A percentile compares a stretch with the other conserved stretches of the same genome.
Conservation (phyloP, 208 protist species). For the Trypanosoma caninum region DNA sequence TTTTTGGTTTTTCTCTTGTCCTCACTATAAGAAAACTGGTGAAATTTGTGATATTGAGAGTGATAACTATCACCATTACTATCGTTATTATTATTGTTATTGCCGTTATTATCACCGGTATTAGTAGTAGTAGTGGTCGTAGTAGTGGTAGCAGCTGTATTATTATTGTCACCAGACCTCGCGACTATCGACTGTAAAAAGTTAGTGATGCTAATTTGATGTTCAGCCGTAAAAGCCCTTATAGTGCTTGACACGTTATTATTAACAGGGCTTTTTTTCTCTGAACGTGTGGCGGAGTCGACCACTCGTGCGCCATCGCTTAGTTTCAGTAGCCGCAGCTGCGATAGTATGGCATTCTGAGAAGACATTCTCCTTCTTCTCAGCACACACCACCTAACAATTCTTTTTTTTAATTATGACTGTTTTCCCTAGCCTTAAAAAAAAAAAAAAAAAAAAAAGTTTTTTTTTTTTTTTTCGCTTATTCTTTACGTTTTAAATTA, state of each 20-base stretch:
- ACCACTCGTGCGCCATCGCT: constrained; percentile 19
- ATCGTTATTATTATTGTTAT: constrained; percentile 1
- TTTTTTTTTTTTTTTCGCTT: constrained; percentile 3
- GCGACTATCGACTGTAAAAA: background rate
- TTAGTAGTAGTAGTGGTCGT: background rate
- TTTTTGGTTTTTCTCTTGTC: background rate
- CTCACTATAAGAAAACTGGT: too few species aligned
- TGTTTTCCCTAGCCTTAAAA: background rate
- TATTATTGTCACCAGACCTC: background rate
- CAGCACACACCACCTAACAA: background rate
- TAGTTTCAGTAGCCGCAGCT: constrained; percentile 18
- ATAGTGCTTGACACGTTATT: constrained; percentile 5
- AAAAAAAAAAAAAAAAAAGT: constrained; percentile 2
- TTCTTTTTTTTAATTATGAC: background rate
- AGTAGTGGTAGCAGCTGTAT: background rate
- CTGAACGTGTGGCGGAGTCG: background rate
- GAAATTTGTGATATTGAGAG: constrained; percentile 11
- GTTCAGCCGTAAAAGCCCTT: constrained; percentile 2
- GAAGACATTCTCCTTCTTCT: constrained; percentile 7
- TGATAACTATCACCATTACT: constrained; percentile 8
- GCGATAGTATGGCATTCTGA: constrained; percentile 3
- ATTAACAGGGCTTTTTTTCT: background rate
- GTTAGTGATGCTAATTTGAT: background rate
- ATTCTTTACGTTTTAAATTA: background rate
- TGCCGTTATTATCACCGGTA: background rate